Evolutionary conservation across 106 monocot species (phyloP).

Genomic region (Chionographis japonica): DNA sequence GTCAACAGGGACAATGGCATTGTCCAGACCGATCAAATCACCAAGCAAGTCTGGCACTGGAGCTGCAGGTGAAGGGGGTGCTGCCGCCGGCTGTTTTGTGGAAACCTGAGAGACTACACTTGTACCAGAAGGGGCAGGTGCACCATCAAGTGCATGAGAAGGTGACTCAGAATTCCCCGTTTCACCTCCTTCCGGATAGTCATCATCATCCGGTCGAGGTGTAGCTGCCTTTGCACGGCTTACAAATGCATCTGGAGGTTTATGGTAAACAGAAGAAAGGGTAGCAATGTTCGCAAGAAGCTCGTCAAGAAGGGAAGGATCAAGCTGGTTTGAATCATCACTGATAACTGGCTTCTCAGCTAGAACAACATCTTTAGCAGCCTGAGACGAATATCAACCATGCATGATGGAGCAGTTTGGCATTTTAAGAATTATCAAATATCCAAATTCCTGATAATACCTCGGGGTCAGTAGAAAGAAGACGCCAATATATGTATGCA

Average conservation of each 20-base stretch:
- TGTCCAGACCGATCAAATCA: constrained; percentile 89
- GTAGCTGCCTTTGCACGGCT: constrained; percentile 69
- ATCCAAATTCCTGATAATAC: constrained; percentile 26
- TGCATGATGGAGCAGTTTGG: background rate
- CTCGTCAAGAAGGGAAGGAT: constrained; percentile 94
- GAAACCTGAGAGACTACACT: constrained; percentile 28
- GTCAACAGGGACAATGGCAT: constrained; percentile 72
- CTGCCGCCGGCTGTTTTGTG: constrained; percentile 27
- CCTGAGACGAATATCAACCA: constrained; percentile 35
- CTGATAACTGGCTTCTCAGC: constrained; percentile 99
- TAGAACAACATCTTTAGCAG: constrained; percentile 97
- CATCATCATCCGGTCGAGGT: constrained; percentile 69
- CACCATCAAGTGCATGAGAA: constrained; percentile 52
- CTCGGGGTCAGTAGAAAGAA: constrained; percentile 99
- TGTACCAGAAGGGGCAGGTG: constrained; percentile 37
- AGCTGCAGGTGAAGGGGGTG: constrained; percentile 39
- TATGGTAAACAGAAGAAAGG: constrained; percentile 96
- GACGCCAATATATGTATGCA: constrained; percentile 99
- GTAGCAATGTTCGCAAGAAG: constrained; percentile 97
- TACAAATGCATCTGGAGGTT: constrained; percentile 92
- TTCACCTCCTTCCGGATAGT: constrained; percentile 61
- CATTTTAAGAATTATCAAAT: background rate
- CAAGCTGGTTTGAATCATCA: constrained; percentile 89
- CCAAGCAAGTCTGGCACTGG: constrained; percentile 91
- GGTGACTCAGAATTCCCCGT: constrained; percentile 80